Conservation (phyloP, 306 rosid genomes). For the Trichosanthes truncata region DNA sequence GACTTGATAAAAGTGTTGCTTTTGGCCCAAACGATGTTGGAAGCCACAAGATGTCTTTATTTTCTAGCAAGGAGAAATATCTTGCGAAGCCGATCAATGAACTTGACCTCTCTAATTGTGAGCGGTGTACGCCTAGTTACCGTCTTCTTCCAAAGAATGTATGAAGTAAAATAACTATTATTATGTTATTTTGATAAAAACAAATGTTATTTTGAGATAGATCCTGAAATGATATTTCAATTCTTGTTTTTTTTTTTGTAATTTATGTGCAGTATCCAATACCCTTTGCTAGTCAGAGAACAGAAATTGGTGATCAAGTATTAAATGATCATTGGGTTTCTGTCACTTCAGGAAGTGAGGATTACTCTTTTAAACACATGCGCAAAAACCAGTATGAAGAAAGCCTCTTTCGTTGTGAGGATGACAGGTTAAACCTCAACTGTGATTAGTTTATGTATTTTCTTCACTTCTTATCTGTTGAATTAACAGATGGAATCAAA, state of each 20-base stretch:
- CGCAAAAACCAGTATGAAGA: constrained; percentile 96
- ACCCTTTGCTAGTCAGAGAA: constrained; percentile 80
- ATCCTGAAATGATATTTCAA: background rate
- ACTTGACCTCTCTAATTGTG: constrained; percentile 84
- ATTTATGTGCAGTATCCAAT: constrained; percentile 72
- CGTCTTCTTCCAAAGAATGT: constrained; percentile 90
- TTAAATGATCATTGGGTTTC: constrained; percentile 98
- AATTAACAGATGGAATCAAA: background rate
- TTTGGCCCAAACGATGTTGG: constrained; percentile 11
- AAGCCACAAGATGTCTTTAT: constrained; percentile 6
- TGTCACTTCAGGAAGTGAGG: constrained; percentile 99
- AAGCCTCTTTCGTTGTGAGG: constrained; percentile 93
- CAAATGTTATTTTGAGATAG: background rate
- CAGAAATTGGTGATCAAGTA: constrained; percentile 80
- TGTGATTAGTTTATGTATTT: background rate
- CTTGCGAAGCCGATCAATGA: constrained; percentile 87
- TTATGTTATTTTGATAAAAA: background rate
- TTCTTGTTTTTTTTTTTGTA: background rate
- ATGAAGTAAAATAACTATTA: constrained; percentile 1
- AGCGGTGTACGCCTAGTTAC: constrained; percentile 88
- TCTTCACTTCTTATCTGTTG: background rate
- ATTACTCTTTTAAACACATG: constrained; percentile 97
- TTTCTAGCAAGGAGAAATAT: constrained; percentile 57
- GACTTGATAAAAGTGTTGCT: constrained; percentile 10
- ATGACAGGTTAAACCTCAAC: constrained; percentile 63